Percentiles rank a stretch among this genome's conserved stretches.
These are phyloP conservation scores for Diaporthe australafricana DNA, from an alignment of 2,329 filamentous ascomycete genomes.

Conservation along the genomic window DNA sequence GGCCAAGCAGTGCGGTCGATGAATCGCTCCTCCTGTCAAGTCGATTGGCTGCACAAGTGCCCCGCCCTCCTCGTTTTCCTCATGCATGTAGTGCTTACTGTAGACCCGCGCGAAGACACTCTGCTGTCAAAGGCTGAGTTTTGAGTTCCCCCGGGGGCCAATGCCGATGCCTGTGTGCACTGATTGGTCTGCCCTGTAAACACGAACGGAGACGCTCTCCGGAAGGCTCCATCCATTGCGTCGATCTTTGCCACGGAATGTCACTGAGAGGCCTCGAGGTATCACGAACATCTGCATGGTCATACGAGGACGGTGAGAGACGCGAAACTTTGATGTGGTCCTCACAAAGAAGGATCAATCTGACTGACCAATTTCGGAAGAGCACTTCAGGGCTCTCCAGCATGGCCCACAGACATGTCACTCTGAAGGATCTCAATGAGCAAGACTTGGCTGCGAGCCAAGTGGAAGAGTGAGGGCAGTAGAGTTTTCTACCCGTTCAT, in stretches of 20 bases:
- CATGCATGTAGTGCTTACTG: not conserved
- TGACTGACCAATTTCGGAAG: not conserved
- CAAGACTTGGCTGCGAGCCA: not conserved
- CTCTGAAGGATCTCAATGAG: not conserved
- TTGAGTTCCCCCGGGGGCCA: too few relatives aligned
- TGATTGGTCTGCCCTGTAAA: too few relatives aligned
- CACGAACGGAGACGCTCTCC: too few relatives aligned
- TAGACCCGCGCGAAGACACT: not conserved
- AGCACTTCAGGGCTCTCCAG: not conserved
- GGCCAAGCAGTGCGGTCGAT: not conserved
- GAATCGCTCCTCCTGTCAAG: not conserved
- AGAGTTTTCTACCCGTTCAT: not conserved
- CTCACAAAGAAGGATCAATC: not conserved
- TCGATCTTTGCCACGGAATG: too few relatives aligned
- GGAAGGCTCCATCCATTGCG: too few relatives aligned
- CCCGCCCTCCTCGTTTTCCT: not conserved
- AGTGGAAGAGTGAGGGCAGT: not conserved
- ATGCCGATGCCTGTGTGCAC: too few relatives aligned
- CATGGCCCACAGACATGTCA: not conserved
- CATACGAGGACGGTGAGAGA: too few relatives aligned
- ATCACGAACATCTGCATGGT: too few relatives aligned
- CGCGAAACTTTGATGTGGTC: not conserved
- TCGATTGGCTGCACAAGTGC: not conserved
- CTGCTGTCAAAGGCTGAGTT: not conserved
- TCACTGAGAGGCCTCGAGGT: too few relatives aligned